Base-by-base conservation (phyloP, 2,329 filamentous ascomycete genomes). In the Didymella segeticola region DNA sequence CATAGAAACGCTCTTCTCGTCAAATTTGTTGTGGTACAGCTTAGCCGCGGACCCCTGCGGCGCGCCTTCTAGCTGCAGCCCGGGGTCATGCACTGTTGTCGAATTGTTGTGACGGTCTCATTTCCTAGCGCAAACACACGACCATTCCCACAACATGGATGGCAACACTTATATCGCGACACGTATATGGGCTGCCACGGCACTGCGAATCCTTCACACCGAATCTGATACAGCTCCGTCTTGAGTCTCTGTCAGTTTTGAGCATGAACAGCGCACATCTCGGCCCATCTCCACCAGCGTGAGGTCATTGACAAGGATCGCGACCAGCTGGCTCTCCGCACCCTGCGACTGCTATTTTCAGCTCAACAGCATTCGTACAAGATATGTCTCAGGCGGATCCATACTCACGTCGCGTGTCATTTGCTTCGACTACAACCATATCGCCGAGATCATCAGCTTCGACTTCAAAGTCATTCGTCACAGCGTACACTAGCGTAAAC, bases 231-330 rank as follows among this genome's bases (percentile, higher is more conserved):
- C 39, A 49, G 34, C 26, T 22, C 39, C 27, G 45, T 37, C 12
- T 23, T 37, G 34, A 37, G 19, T n/a, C 19, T 36, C 43, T 25
- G 6, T 19, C 27, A 23, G 34, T 37, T 34, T 12, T 19, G 30
- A 43, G 51, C 45, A 54, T 54, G 51, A 54, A 45, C 51, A 54
- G 51, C 33, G 51, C 51, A 45, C 34, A 49, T 54, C 51, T 33
- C 45, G 27, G 39, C 45, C 23, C 17, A 54, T 34, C 51, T 41
- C 42, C 46, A 55, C 56, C 36, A 41, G 39, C 50, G 62, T 72
- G 68, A 72, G 66, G 68, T 73, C 70, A 72, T 73, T 60, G 69
- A 72, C 69, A 43, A 53, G 70, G 69, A 64, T 71, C 43, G 37
- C 50, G 49, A 52, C 66, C 63, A 66, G 62, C 60, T 63, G 46